Evolutionary conservation across 257 asterid genomes (phyloP).

Genomic region (Capsicum chinense): DNA sequence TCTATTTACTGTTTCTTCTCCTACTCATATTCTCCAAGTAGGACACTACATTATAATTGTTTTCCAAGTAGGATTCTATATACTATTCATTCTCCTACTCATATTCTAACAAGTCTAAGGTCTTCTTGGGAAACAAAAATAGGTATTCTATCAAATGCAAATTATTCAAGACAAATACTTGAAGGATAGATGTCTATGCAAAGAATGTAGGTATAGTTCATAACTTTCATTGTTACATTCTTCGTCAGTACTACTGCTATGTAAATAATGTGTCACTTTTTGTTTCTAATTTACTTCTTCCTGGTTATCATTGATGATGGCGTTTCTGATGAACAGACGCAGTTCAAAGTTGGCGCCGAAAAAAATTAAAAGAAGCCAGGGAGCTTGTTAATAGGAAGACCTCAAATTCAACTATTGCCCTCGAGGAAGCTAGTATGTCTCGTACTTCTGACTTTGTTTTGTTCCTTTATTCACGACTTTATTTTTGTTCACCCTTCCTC

Average conservation of each 20-base stretch:
- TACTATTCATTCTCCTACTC: no score
- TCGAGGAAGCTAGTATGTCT: conserved; percentile 73
- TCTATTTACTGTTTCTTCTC: no score
- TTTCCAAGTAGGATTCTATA: no score
- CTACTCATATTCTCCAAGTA: no score
- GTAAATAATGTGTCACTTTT: neutral
- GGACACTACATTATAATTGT: no score
- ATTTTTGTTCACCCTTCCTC: neutral
- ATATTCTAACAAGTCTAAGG: neutral
- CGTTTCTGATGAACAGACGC: conserved; percentile 56
- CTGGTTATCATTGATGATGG: conserved; percentile 23
- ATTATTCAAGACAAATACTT: neutral
- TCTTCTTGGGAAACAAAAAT: neutral
- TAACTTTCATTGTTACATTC: neutral
- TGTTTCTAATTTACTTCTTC: neutral
- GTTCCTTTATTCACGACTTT: neutral
- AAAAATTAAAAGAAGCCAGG: conserved; percentile 62
- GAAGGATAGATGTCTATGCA: conserved; percentile 20
- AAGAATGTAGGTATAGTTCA: neutral
- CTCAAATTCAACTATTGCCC: conserved; percentile 60
- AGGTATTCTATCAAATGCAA: neutral
- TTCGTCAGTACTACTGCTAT: neutral
- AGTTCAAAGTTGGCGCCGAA: conserved; percentile 73
- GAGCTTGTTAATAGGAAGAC: conserved; percentile 47
- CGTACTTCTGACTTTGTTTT: neutral